These are phyloP conservation scores for Ottelia alismoides DNA, from an alignment of 106 monocot genomes.

Conservation along the genomic window DNA sequence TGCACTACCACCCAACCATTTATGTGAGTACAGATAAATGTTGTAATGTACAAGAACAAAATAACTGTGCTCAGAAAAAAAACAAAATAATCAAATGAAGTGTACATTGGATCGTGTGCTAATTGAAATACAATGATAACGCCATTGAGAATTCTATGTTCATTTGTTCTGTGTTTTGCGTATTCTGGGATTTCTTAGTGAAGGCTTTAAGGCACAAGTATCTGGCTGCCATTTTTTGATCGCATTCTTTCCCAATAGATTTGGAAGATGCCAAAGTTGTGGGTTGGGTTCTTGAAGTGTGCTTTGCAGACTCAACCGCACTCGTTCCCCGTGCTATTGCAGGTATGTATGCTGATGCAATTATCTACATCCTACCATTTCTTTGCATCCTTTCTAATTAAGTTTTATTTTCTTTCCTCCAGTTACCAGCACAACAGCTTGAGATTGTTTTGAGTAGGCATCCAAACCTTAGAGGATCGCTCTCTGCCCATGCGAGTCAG, in stretches of 20 bases:
- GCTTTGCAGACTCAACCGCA: slow-evolving; percentile 88
- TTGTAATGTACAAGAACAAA: too few relatives aligned
- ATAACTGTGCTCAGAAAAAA: too few relatives aligned
- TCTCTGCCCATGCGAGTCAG: slow-evolving; percentile 68
- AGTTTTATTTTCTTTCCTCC: slow-evolving; percentile 9
- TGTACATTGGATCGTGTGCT: background rate
- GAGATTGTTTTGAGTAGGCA: slow-evolving; percentile 65
- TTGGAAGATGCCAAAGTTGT: slow-evolving; percentile 98
- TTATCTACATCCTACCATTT: background rate
- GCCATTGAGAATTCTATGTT: too few relatives aligned
- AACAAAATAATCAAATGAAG: too few relatives aligned
- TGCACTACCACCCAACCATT: too few relatives aligned
- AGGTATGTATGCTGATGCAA: slow-evolving; percentile 29
- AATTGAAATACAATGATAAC: background rate
- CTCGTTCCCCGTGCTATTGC: slow-evolving; percentile 72
- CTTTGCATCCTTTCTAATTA: background rate
- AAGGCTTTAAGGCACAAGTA: too few relatives aligned
- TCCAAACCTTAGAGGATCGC: slow-evolving; percentile 44
- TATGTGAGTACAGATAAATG: too few relatives aligned
- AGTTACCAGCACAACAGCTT: slow-evolving; percentile 82
- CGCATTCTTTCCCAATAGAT: too few relatives aligned
- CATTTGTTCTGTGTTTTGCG: too few relatives aligned
- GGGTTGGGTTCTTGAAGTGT: slow-evolving; percentile 88
- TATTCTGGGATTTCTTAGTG: too few relatives aligned
- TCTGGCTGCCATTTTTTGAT: too few relatives aligned